Percentiles rank a stretch among this genome's conserved stretches.
phyloP scores from a whole-genome alignment of 2,329 filamentous ascomycete species.

The Aspergillus carbonarius region DNA sequence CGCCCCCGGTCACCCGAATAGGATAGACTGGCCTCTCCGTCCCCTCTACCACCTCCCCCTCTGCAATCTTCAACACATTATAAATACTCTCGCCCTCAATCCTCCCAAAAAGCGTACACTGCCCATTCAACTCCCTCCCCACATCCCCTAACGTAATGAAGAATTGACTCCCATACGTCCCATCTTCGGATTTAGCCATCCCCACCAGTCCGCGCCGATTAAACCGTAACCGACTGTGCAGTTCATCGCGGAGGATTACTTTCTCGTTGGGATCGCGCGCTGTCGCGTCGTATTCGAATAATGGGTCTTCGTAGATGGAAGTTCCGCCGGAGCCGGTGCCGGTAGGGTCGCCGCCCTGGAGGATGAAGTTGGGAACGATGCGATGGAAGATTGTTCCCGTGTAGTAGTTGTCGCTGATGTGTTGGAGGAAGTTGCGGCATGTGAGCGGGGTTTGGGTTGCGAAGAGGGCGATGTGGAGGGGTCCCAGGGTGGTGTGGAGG shows the following conservation, averaged over 20 bases:
- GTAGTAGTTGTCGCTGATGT: constrained; percentile 94
- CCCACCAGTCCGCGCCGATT: constrained; percentile 85
- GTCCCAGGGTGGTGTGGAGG: constrained; percentile 84
- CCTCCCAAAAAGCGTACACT: constrained; percentile 91
- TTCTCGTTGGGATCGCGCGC: constrained; percentile 48
- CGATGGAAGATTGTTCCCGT: constrained; percentile 92
- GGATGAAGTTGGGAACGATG: constrained; percentile 83
- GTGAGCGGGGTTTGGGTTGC: constrained; percentile 90
- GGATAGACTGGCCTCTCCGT: constrained; percentile 84
- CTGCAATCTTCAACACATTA: constrained; percentile 90
- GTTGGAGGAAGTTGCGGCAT: constrained; percentile 92
- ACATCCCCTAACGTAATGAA: constrained; percentile 85
- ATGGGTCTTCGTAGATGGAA: constrained; percentile 77
- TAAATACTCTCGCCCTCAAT: constrained; percentile 94
- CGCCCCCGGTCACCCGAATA: constrained; percentile 62
- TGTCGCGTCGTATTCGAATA: constrained; percentile 55
- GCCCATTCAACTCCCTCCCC: constrained; percentile 78
- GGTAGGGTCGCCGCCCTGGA: constrained; percentile 93
- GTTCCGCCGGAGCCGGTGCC: constrained; percentile 89
- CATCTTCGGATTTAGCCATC: constrained; percentile 77
- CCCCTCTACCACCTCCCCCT: constrained; percentile 75
- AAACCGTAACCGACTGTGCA: constrained; percentile 89
- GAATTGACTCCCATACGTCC: constrained; percentile 93
- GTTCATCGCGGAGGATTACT: constrained; percentile 80
- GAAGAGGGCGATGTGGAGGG: constrained; percentile 89